phyloP scores from a whole-genome alignment of 495 filamentous ascomycete species.

The Daldinia bambusicola region DNA sequence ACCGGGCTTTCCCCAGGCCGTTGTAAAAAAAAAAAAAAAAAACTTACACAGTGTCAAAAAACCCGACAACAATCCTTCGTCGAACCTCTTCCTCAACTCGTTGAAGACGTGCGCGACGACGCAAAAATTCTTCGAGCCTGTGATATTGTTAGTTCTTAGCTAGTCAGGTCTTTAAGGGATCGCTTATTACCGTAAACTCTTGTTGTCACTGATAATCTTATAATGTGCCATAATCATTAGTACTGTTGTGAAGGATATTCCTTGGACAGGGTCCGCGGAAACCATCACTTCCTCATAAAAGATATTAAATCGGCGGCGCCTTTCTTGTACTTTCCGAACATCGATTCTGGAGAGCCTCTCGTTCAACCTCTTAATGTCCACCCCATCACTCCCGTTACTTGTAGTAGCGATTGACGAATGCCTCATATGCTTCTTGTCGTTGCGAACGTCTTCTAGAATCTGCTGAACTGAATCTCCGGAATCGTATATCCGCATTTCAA shows the following conservation, averaged over 20 bases:
- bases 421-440: constrained; percentile 61
- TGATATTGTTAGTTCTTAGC: constrained; percentile 13
- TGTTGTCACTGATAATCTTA: constrained; percentile 98
- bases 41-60: constrained; percentile 89
- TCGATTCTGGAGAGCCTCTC: constrained; percentile 80
- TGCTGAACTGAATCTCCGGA: constrained; percentile 83
- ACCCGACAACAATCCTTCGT: constrained; percentile 86
- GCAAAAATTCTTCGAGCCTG: constrained; percentile 92
- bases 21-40: neutral
- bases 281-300: constrained; percentile 98
- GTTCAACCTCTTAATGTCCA: constrained; percentile 83
- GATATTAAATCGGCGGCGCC: constrained; percentile 81
- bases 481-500: constrained; percentile 97
- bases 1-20: neutral
- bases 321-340: constrained; percentile 73
- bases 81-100: constrained; percentile 96
- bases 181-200: constrained; percentile 76
- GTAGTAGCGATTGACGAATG: constrained; percentile 64
- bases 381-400: constrained; percentile 65
- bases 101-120: constrained; percentile 87
- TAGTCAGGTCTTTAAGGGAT: neutral
- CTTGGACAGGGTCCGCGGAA: constrained; percentile 84
- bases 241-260: constrained; percentile 92
- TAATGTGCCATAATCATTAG: constrained; percentile 98
- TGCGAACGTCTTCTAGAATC: constrained; percentile 83